Percentiles rank a stretch among this genome's conserved stretches.
Evolutionary conservation across 805 yeast genomes (phyloP).

Genomic region (Yarrowia porcina): DNA sequence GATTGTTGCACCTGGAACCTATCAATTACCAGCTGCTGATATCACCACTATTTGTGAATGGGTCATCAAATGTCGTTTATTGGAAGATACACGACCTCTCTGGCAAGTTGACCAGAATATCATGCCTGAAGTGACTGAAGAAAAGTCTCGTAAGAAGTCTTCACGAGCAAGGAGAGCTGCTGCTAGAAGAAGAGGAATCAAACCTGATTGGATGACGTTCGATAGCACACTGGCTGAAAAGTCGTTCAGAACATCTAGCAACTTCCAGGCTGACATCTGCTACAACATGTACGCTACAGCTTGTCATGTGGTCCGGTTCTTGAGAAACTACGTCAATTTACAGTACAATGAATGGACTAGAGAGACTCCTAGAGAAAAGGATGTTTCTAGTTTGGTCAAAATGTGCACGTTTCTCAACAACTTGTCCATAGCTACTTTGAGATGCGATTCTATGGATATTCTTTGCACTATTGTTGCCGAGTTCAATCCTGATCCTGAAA

Average conservation of each 20-base stretch:
- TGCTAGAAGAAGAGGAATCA: background rate
- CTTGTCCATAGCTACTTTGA: conserved; percentile 1
- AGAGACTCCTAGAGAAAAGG: background rate
- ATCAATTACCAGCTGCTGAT: background rate
- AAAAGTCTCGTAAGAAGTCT: background rate
- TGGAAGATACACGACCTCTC: background rate
- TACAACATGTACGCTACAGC: conserved; percentile 18
- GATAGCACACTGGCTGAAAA: background rate
- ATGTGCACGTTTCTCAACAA: conserved; percentile 1
- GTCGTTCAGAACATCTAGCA: background rate
- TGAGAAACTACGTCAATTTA: background rate
- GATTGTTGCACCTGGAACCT: background rate
- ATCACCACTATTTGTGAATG: background rate
- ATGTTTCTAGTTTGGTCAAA: background rate
- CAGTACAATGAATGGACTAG: conserved; percentile 13
- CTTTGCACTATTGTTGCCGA: background rate
- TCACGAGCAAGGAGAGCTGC: background rate
- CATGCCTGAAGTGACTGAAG: background rate
- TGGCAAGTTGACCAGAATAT: conserved; percentile 10
- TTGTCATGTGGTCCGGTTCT: conserved; percentile 1
- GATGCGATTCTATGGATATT: conserved; percentile 23
- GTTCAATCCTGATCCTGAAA: background rate
- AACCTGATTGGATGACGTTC: conserved; percentile 14
- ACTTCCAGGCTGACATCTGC: conserved; percentile 16
- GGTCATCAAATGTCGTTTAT: conserved; percentile 2